Conservation (phyloP, 2,329 filamentous ascomycete species). For the Aaosphaeria pasadenensis region DNA sequence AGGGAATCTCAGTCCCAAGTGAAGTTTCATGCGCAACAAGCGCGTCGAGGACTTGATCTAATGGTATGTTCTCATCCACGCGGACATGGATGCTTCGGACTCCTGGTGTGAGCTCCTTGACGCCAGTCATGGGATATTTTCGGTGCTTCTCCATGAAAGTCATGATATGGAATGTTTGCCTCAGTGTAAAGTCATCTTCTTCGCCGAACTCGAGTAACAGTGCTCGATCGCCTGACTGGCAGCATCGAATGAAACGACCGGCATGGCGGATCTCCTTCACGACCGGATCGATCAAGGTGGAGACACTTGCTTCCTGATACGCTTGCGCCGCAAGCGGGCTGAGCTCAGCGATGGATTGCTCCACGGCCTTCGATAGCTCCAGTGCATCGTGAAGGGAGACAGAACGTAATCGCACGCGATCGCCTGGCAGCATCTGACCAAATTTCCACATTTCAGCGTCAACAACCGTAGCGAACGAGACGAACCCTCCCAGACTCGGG, state of each 20-base stretch:
- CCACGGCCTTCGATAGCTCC: slow-evolving; percentile 40
- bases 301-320: too few relatives aligned
- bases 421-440: slow-evolving; percentile 60
- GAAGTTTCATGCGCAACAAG: slow-evolving; percentile 39
- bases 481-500: slow-evolving; percentile 61
- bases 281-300: slow-evolving; percentile 37
- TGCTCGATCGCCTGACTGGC: neutral
- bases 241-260: slow-evolving; percentile 15
- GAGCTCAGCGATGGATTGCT: slow-evolving; percentile 41
- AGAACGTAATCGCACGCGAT: slow-evolving; percentile 50
- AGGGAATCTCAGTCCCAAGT: slow-evolving; percentile 40
- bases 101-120: neutral
- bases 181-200: slow-evolving; percentile 20
- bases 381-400: slow-evolving; percentile 55
- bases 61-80: slow-evolving; percentile 27
- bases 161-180: too few relatives aligned
- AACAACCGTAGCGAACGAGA: slow-evolving; percentile 55
- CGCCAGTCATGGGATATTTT: slow-evolving; percentile 1
- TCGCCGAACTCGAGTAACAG: slow-evolving; percentile 15
- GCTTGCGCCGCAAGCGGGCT: too few relatives aligned
- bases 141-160: slow-evolving; percentile 26
- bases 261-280: slow-evolving; percentile 28
- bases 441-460: slow-evolving; percentile 60
- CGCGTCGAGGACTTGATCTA: slow-evolving; percentile 34
- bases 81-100: slow-evolving; percentile 17